Base-by-base conservation (phyloP, 495 filamentous ascomycete species). In the Terfezia claveryi region DNA sequence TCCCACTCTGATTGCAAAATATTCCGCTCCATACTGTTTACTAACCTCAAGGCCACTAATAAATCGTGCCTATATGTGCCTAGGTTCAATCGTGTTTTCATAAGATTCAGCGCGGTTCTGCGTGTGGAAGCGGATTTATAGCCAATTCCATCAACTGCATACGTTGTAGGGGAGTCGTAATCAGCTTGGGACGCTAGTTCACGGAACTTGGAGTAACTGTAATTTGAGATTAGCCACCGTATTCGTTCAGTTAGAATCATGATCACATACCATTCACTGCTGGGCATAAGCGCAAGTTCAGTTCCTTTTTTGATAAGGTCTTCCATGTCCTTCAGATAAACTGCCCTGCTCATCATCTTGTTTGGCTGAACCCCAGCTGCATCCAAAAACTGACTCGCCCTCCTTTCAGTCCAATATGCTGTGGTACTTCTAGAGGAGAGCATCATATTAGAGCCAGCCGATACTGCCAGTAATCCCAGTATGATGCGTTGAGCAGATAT, bases 61-160 rank as follows among this genome's bases (percentile, higher is more conserved):
- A 96, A 73, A 62, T 96, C 86, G 63, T 98, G 85, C n/a, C 91
- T 76, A 66, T 94, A 89, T 11, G 75, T 68, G 10, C 82, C 91
- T 2, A 98, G 77, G 37, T 80, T 75, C 68, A 92, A 82, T 7
- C 87, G 75, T 12, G 86, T 87, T 53, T 80, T 76, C 36, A 81
- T 75, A 36, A 94, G 72, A 2, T 85, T 79, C 9, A 72, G 74
- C 7, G 77, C 76, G 23, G 80, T 76, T 16, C 76, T 74, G 55
- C 73, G 74, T 55, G 76, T 77, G 27, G 78, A 67, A 6, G 68
- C 61, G 50, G 69, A 71, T 8, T 63, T 61, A 16, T 76, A 69
- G 4, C 63, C 57, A n/a, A 67, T 57, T 2, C 68, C 69, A 17
- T 71, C 70, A 10, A 69, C 62, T 51, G 74, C 61, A 55, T 69